phyloP scores from a whole-genome alignment of 164 flowering plant species.

The Tinospora cordifolia region DNA sequence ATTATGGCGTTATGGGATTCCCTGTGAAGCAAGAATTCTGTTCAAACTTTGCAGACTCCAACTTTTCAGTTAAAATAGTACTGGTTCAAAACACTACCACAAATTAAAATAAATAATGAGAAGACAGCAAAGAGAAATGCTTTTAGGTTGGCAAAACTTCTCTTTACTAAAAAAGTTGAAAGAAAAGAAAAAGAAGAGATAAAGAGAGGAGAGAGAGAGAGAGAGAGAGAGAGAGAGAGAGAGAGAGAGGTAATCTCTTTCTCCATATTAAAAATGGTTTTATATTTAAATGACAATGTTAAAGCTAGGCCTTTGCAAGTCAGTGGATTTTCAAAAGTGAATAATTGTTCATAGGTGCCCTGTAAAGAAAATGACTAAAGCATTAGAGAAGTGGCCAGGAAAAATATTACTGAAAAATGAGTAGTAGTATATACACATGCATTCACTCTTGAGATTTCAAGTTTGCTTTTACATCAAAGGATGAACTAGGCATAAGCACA shows the following conservation, averaged over 20 bases:
- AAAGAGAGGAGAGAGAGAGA: too few species aligned
- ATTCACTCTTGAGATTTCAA: not conserved
- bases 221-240: too few species aligned
- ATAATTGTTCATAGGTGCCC: not conserved
- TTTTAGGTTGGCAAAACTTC: not conserved
- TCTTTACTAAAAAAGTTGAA: too few species aligned
- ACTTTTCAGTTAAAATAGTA: not conserved
- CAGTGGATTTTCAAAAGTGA: not conserved
- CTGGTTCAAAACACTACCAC: not conserved
- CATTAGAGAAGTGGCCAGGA: not conserved
- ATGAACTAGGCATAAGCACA: not conserved
- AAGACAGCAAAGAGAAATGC: too few species aligned
- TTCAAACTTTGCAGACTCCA: not conserved
- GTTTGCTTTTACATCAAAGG: not conserved
- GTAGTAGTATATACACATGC: not conserved
- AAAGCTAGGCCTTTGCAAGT: not conserved
- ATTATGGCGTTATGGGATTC: not conserved
- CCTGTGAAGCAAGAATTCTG: constrained; percentile 1
- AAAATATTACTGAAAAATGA: not conserved
- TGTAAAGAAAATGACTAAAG: not conserved
- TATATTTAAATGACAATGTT: not conserved
- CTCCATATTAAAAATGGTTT: not conserved
- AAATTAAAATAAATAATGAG: too few species aligned
- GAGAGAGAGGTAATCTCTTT: not conserved
- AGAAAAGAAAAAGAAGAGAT: too few species aligned